Evolutionary conservation across 495 filamentous ascomycete species (phyloP), one percentile per base, ranked within the genome.

Genomic region (Penicillium macrosclerotiorum): DNA sequence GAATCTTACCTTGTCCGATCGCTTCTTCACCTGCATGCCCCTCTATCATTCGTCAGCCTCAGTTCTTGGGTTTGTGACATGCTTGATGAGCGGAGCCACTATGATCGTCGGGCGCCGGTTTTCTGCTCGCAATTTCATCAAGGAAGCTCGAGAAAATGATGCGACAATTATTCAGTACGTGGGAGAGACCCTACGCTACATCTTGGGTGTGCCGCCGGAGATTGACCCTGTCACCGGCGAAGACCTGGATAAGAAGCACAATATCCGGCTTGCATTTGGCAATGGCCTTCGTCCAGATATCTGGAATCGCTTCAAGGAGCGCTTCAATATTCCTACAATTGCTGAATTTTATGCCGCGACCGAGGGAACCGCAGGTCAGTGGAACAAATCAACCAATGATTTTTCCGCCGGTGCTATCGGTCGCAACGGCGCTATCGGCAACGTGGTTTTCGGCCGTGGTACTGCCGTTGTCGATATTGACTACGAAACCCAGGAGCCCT

Each of bases 131-230:
- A 86, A 75, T 1, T 97, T 95, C 68, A 94, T 89, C 84, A 75
- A 79, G 20, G 89, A 95, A 42, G 84, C 85, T 17, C 80, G 86
- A 7, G 75, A 78, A 19, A 80, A 79, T 26, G 63, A 86, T 17
- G 85, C 92, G 20, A 95, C 88, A 0, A 73, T 89, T 16, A 85
- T 97, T 49, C 93, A 96, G 57, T 98, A 98, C 52, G 92, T 98
- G 8, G 93, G 93, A 25, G 93, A 98, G 62, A 96, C 88, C 0
- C 89, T 90, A 47, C 84, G 93, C 2, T 98, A 98, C 62, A 79
- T 98, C 12, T 77, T 96, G 29, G 74, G 87, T 0, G 81, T 83
- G 0, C 81, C 88, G 1, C 77, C 86, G 1, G 67, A 79, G 40
- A 62, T 78, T 19, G 80, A 88, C 50, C 72, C 83, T 3, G 53